These are phyloP conservation scores for Eutypella sp. DNA, from an alignment of 2,329 filamentous ascomycete genomes.

Conservation along the genomic window DNA sequence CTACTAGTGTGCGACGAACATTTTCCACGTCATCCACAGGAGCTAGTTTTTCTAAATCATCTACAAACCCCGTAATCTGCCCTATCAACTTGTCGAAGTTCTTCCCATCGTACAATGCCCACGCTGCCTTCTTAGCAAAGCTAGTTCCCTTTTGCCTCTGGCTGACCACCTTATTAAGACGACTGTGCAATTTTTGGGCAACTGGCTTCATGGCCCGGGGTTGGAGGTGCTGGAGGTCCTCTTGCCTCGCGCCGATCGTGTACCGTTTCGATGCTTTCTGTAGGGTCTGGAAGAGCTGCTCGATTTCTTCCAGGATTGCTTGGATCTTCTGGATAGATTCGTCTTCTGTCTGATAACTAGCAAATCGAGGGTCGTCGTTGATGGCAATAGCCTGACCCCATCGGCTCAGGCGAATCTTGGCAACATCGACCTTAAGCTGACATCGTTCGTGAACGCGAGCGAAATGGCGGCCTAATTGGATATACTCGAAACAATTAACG, in stretches of 20 bases:
- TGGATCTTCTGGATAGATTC: constrained; percentile 7
- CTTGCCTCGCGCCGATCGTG: constrained; percentile 3
- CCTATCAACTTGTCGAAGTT: constrained; percentile 17
- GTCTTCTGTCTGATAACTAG: constrained; percentile 8
- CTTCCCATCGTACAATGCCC: constrained; percentile 19
- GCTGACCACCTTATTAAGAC: constrained; percentile 2
- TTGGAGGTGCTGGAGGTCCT: constrained; percentile 7
- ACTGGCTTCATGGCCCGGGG: constrained; percentile 6
- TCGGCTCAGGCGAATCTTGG: constrained; percentile 25
- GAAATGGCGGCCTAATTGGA: constrained; percentile 32
- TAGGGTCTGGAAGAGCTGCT: constrained; percentile 16
- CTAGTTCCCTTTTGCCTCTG: constrained; percentile 13
- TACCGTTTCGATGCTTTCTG: constrained; percentile 21
- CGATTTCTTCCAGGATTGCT: constrained; percentile 20
- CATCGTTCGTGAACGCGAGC: constrained; percentile 28
- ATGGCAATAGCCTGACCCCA: constrained; percentile 30
- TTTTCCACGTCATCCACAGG: constrained; percentile 14
- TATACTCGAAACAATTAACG: constrained; percentile 35
- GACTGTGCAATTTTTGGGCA: constrained; percentile 7
- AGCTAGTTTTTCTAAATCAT: constrained; percentile 21
- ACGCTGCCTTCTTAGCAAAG: constrained; percentile 15
- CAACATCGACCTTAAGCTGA: constrained; percentile 28
- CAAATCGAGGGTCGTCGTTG: constrained; percentile 22
- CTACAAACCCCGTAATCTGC: constrained; percentile 16
- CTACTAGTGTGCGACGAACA: constrained; percentile 9